Base-by-base conservation (phyloP, 306 rosid genomes). In the Vigna mungo region DNA sequence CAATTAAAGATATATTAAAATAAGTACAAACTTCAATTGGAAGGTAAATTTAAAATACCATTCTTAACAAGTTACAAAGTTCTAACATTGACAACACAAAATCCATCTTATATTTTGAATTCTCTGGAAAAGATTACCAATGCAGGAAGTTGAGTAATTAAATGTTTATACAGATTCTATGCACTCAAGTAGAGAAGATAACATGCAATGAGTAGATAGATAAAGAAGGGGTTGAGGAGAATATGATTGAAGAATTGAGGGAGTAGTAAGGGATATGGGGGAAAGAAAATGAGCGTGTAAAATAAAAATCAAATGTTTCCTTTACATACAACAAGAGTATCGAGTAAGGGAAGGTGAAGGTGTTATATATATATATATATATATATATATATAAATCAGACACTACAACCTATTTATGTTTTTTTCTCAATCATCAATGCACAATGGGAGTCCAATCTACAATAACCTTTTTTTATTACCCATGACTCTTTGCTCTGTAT, bases 281-380 rank as follows among this genome's bases (percentile, higher is more conserved):
- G 84, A 89, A 84, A 54, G 86, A 80, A 69, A 86, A 74, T 77
- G 75, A 60, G 88, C 68, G 92, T 83, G 89, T 87, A 88, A 75
- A 72, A 74, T 79, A 65, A 78, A 71, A 81, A 78, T 65, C 0
- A 84, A 84, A 88, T 95, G 97, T 92, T 92, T 89, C 96, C 96
- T 82, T 56, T 76, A 81, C 49, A 23, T 52, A 81, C 82, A 84
- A n/a, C 96, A 94, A 61, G 56, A 52, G 73, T 87, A 94, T 91
- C 88, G 82, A 83, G 44, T 17, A 47, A 87, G 64, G 83, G 77
- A 87, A 52, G 77, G 82, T 78, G 75, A 69, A 60, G 84, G 80
- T 78, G 75, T 78, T 85, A 85, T 80, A 82, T 85, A 82, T 85
- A 84, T 85, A 85, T 80, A 82, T 85, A 82, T 85, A 84, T 85